Conservation (phyloP, 306 rosid genomes). For the Lupinus albus region DNA sequence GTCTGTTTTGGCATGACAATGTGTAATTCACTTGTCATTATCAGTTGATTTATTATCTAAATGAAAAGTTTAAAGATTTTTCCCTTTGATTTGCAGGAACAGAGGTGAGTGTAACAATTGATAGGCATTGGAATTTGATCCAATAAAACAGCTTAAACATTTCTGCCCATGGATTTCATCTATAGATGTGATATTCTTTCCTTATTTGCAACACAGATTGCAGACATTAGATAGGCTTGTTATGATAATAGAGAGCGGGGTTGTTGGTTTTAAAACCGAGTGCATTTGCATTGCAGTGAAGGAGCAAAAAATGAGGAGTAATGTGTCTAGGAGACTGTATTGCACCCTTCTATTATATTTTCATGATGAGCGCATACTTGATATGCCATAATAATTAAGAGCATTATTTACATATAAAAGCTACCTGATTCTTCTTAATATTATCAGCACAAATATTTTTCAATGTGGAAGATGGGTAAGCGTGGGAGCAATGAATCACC, state of each 20-base stretch:
- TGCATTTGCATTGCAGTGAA: too few relatives aligned
- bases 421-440: constrained; percentile 33
- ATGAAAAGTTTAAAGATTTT: constrained; percentile 33
- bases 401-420: constrained; percentile 1
- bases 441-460: neutral
- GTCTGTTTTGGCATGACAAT: constrained; percentile 34
- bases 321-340: too few relatives aligned
- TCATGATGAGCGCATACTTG: constrained; percentile 16
- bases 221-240: too few relatives aligned
- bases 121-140: constrained; percentile 70
- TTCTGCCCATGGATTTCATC: constrained; percentile 94
- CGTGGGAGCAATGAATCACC: neutral
- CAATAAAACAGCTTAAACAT: constrained; percentile 88
- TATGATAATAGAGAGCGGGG: too few relatives aligned
- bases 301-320: too few relatives aligned
- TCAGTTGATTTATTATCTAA: constrained; percentile 25
- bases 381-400: neutral
- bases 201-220: neutral
- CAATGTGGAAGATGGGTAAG: neutral
- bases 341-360: constrained; percentile 28
- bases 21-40: constrained; percentile 6
- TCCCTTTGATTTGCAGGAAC: constrained; percentile 52
- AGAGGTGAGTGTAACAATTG: constrained; percentile 41
- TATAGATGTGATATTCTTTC: constrained; percentile 34
- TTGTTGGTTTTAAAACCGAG: too few relatives aligned